Conservation (phyloP, 306 rosid genomes). For the Gillenia trifoliata region DNA sequence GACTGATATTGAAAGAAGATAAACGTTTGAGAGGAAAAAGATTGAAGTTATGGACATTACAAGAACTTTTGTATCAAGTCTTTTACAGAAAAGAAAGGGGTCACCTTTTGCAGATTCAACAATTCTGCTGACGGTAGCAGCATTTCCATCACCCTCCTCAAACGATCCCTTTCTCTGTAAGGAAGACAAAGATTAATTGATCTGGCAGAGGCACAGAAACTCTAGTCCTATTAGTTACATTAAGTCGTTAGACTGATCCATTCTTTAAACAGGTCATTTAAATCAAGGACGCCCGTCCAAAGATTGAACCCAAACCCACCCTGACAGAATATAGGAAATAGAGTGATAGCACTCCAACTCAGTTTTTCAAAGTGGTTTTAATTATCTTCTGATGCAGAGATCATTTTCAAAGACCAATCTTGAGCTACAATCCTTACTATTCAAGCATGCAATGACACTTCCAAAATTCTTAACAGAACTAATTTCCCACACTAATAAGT, state of each 20-base stretch:
- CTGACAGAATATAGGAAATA: too few species aligned
- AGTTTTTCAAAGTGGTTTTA: neutral
- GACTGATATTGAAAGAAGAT: neutral
- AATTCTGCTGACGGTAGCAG: constrained; percentile 41
- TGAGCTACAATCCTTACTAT: neutral
- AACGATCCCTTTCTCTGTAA: constrained; percentile 50
- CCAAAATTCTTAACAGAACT: neutral
- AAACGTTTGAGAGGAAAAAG: neutral
- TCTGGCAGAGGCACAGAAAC: neutral
- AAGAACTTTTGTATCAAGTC: neutral
- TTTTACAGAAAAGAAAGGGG: neutral
- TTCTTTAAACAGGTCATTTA: neutral
- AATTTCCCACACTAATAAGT: neutral
- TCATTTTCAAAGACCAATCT: neutral
- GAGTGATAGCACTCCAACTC: neutral
- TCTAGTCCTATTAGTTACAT: too few species aligned
- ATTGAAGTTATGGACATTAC: neutral
- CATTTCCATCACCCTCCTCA: constrained; percentile 25
- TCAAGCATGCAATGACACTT: neutral
- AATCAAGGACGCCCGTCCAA: neutral
- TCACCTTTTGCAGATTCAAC: constrained; percentile 54
- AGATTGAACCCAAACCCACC: neutral
- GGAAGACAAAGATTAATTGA: neutral
- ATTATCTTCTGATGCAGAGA: too few species aligned
- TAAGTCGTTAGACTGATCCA: neutral